Base-by-base conservation (phyloP, 2,329 filamentous ascomycete genomes). In the Fusarium humuli region DNA sequence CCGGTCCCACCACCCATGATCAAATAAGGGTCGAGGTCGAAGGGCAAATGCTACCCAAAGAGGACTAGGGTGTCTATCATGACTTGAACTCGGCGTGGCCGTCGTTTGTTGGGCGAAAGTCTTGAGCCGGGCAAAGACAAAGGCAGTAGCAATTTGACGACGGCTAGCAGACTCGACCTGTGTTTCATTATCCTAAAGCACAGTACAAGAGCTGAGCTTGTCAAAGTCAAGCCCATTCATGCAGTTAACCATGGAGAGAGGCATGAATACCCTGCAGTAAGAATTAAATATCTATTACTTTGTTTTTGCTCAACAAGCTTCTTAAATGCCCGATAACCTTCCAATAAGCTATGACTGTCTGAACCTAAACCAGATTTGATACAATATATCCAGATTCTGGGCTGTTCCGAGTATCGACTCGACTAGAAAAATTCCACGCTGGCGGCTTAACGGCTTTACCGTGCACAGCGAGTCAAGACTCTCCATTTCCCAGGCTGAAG, bases 1-100 rank as follows among this genome's bases (percentile, higher is more conserved):
- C 60, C 61, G 67, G 63, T 58, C 64, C 69, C 70, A 69, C 69
- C 61, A 61, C 23, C 57, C 61, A 57, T 57, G 29, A 69, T 50
- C 46, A 66, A 44, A 54, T 44, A 57, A 56, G 52, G 57, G 40
- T 42, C 46, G 34, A 65, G 44, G 20, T 65, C 42, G 50, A 64
- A 37, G 49, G 54, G 54, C 40, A 60, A 49, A 60, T 64, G 37
- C 49, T 53, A 20, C 41, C 69, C 40, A 16, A 71, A 53, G 14
- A 20, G 32, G 68, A 57, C 56, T 57, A 56, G 65, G 32, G 29
- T 27, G 20, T 41, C 54, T 41, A 47, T 45, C 46, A 44, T 49
- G 53, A 41, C 52, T 67, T 57, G 45, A 47, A 40, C 44, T 22
- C 68, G 68, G 68, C 37, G 60, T 65, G 23, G 37, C 68, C 68